Conservation (phyloP, 129 eudicot genomes). For the Pittosporum tobira region DNA sequence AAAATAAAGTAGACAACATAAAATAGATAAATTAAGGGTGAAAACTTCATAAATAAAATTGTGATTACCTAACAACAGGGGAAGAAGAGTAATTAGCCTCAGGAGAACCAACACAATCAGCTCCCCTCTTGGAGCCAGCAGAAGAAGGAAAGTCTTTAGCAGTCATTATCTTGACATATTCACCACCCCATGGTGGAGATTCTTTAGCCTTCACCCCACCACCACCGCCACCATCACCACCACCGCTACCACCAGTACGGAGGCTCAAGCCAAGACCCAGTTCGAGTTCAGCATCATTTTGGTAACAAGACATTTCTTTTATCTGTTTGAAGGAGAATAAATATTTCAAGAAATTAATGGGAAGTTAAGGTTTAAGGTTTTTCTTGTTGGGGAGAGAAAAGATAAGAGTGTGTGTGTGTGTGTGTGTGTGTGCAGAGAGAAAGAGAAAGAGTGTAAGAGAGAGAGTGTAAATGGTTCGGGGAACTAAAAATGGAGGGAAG, state of each 20-base stretch:
- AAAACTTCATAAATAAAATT: no score
- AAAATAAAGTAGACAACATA: background rate
- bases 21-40: no score
- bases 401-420: no score
- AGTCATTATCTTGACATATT: slow-evolving; percentile 40
- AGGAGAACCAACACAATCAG: slow-evolving; percentile 20
- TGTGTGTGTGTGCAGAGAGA: no score
- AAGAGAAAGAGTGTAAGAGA: background rate
- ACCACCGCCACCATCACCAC: slow-evolving; percentile 8
- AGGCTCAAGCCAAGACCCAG: slow-evolving; percentile 78
- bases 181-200: background rate
- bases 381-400: no score
- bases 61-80: slow-evolving; percentile 30
- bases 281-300: slow-evolving; percentile 51
- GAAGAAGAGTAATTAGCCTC: slow-evolving; percentile 23
- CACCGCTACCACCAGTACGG: slow-evolving; percentile 22
- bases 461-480: slow-evolving; percentile 4
- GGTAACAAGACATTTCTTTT: slow-evolving; percentile 17
- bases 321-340: no score
- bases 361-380: no score
- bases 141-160: slow-evolving; percentile 43
- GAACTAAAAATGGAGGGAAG: slow-evolving; percentile 16
- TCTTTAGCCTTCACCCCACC: slow-evolving; percentile 5
- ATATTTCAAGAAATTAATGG: no score
- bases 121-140: slow-evolving; percentile 42